Percentiles rank a stretch among this genome's conserved stretches.
These are phyloP conservation scores for Lactarius akahatsu DNA, from an alignment of 768 basidiomycete genomes.

Conservation along the genomic window DNA sequence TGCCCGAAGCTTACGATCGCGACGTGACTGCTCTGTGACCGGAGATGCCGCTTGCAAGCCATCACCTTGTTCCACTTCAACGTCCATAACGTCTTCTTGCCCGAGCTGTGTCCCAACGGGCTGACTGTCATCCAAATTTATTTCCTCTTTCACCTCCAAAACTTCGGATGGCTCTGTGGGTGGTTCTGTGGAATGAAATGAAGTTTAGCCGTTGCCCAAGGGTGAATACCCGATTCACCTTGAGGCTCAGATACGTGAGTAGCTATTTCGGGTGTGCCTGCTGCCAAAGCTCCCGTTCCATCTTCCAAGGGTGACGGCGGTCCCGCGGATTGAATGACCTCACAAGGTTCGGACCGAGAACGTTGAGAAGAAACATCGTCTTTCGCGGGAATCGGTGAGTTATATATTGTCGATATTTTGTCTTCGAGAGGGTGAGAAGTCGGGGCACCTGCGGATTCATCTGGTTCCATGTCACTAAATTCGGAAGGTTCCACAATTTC, in stretches of 20 bases:
- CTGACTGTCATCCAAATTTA: not conserved
- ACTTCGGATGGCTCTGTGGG: constrained; percentile 2
- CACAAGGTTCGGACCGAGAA: constrained; percentile 12
- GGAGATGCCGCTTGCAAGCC: constrained; percentile 4
- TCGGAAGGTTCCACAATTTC: constrained; percentile 12
- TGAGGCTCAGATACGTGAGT: not conserved
- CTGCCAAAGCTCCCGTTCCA: not conserved
- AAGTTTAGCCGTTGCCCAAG: not conserved
- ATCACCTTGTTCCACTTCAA: constrained; percentile 20
- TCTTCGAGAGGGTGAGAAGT: constrained; percentile 7
- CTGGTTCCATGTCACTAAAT: constrained; percentile 6
- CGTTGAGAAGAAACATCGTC: constrained; percentile 8
- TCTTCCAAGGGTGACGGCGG: constrained; percentile 1
- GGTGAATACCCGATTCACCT: not conserved
- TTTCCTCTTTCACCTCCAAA: constrained; percentile 9
- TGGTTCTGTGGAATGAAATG: constrained; percentile 8
- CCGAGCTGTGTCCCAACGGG: not conserved
- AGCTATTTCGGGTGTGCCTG: not conserved
- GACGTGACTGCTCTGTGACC: constrained; percentile 19
- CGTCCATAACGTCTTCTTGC: constrained; percentile 1
- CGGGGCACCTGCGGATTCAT: not conserved
- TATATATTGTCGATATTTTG: not conserved
- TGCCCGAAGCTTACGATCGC: constrained; percentile 24
- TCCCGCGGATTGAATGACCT: not conserved
- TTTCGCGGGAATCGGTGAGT: not conserved